A percentile compares a stretch with the other conserved stretches of the same genome.
phyloP scores from a whole-genome alignment of 257 asterid genomes.

The Craterostigma plantagineum region DNA sequence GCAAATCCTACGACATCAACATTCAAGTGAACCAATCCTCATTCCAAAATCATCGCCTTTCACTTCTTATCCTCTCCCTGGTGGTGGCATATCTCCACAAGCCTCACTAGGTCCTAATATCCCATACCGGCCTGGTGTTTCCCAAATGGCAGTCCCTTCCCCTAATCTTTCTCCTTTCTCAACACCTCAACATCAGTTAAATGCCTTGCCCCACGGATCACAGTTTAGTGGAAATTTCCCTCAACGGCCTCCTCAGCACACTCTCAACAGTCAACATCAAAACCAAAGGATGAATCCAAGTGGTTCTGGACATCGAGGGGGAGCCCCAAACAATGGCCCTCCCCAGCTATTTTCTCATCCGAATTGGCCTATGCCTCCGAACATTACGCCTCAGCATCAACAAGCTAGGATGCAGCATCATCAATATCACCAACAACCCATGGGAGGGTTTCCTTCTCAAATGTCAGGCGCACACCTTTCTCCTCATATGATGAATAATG shows the following conservation, averaged over 20 bases:
- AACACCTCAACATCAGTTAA: constrained; percentile 42
- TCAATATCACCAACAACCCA: constrained; percentile 41
- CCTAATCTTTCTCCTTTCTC: constrained; percentile 38
- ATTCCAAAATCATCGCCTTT: constrained; percentile 44
- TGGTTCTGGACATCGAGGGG: too few species aligned
- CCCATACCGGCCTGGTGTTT: too few species aligned
- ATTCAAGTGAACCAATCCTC: constrained; percentile 57
- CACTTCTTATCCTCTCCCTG: constrained; percentile 64
- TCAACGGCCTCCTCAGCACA: constrained; percentile 46
- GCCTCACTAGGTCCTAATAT: constrained; percentile 41
- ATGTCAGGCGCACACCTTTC: constrained; percentile 32
- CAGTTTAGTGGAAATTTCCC: constrained; percentile 55
- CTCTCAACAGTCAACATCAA: constrained; percentile 39
- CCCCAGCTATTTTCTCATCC: constrained; percentile 43
- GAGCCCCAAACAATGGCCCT: too few species aligned
- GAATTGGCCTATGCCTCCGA: constrained; percentile 48
- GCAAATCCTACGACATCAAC: constrained; percentile 34
- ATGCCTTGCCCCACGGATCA: too few species aligned
- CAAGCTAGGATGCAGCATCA: constrained; percentile 49
- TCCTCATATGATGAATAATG: constrained; percentile 43
- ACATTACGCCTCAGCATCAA: constrained; percentile 7
- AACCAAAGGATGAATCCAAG: constrained; percentile 53
- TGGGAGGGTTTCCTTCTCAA: constrained; percentile 43
- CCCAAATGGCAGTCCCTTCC: constrained; percentile 20
- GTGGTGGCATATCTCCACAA: constrained; percentile 55